Evolutionary conservation across 2,329 filamentous ascomycete species (phyloP), one percentile per base, ranked within the genome.

Genomic region (Fusarium nygamai): DNA sequence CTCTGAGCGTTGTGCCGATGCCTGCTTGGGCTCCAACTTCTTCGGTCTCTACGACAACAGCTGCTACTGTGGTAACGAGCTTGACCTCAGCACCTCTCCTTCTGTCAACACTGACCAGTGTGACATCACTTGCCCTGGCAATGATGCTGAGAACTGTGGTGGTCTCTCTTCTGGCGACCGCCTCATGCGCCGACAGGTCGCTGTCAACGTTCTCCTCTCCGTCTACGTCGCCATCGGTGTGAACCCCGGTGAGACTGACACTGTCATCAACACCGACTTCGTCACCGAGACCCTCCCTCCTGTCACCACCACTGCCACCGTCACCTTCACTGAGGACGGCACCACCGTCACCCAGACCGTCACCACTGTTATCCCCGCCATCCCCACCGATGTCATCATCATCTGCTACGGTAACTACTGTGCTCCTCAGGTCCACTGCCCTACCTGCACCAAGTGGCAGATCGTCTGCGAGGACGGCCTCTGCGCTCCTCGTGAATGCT

Each of bases 381-480:
- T 73, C 47, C 72, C 79, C 46, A 75, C 72, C 24, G 67, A 68
- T 41, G 34, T 74, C 44, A 71, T 75, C 67, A 77, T 80, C 58
- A 70, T 80, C 72, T 78, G 78, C 78, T 78, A 74, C 67, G 80
- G 80, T 31, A 78, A 79, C 69, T 81, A 69, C 68, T 81, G 80
- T 65, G 68, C 69, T 54, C 78, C 70, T 58, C 68, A 81, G 74
- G 38, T 51, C 64, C 69, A 80, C 73, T 82, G 80, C 79, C 71
- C 74, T 47, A 67, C 63, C 38, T 78, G 75, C 75, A 74, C 70
- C 65, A 64, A 76, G 47, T 78, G 59, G 57, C 77, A 78, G 58
- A 36, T 84, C 24, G 78, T 82, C 77, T 83, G 82, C 77, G 79
- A 78, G 67, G 82, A 82, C 33, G 80, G 79, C 29, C 54, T 75